Evolutionary conservation across 2,329 filamentous ascomycete genomes (phyloP), one percentile per base, ranked within the genome.

Genomic region (Rachicladosporium sp.): DNA sequence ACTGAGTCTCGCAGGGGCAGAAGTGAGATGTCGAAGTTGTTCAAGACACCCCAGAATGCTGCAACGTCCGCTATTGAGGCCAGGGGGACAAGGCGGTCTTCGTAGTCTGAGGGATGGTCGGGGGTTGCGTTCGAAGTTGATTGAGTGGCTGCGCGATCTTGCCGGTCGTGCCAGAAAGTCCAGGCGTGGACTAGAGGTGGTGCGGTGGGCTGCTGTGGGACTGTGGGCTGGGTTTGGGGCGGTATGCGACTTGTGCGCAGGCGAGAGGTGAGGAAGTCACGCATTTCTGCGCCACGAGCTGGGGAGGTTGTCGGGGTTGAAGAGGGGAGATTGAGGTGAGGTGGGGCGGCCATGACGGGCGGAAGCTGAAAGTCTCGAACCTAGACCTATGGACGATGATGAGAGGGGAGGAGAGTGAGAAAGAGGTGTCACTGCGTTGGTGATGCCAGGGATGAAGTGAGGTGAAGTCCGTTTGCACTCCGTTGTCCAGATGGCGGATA

Each of bases 261-360:
- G 15, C 55, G 50, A 37, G 53, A 43, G 50, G 59, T 52, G 23
- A 59, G 49, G 50, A 58, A 58, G 45, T 55, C 54, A 41, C 63
- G 78, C 76, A 87, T 87, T 41, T 82, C 82, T 62, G 81, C 78
- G 60, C 83, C 81, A 53, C 82, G 79, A 40, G 82, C 80, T 19
- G 82, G 81, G 23, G 23, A 27, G 23, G 23, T 27, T 7, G 74
- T 75, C 19, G 31, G 11, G 12, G 39, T 21, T 23, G 39, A 41
- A 33, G 36, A 12, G 29, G 35, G 8, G 34, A 27, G 23, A 8
- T 30, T 34, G 19, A 37, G 30, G 35, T 41, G 36, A 13, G 35
- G 39, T 12, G 30, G 39, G 30, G 21, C 30, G 30, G 39, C 34
- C 39, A 41, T 41, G 37, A 8, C 19, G 23, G 23, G 23, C 15